phyloP scores from a whole-genome alignment of 2,329 filamentous ascomycete species.

The Colletotrichum orchidophilum region DNA sequence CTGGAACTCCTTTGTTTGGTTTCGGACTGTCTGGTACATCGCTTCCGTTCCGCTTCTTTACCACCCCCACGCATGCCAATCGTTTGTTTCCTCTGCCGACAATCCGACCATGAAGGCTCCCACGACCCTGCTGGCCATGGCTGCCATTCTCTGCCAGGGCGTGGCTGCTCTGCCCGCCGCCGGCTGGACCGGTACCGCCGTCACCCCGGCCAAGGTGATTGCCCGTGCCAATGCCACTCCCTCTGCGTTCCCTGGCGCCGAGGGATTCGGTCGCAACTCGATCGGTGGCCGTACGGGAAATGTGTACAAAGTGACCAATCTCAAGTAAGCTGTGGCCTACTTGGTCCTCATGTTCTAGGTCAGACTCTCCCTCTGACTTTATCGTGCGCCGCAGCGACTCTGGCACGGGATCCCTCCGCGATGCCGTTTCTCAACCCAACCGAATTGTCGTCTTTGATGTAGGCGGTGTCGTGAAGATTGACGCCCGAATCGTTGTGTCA shows the following conservation, averaged over 20 bases:
- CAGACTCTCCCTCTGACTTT: neutral
- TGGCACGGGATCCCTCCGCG: conserved; percentile 58
- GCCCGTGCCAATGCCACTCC: conserved; percentile 13
- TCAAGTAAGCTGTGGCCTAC: conserved; percentile 42
- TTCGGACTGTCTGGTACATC: conserved; percentile 19
- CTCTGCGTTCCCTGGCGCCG: conserved; percentile 59
- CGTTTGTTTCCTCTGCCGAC: neutral
- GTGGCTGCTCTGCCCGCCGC: conserved; percentile 10
- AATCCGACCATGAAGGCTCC: conserved; percentile 18
- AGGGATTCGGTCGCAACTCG: conserved; percentile 58
- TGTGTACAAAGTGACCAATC: conserved; percentile 58
- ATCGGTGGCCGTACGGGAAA: conserved; percentile 56
- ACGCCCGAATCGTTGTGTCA: conserved; percentile 54
- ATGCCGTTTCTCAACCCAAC: conserved; percentile 57
- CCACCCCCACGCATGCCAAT: neutral
- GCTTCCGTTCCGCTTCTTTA: neutral
- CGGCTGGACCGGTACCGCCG: conserved; percentile 8
- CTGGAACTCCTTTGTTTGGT: neutral
- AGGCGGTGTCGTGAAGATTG: conserved; percentile 59
- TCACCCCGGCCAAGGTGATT: conserved; percentile 6
- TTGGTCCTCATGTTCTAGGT: neutral
- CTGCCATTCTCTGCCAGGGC: conserved; percentile 12
- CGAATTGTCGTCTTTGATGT: conserved; percentile 61
- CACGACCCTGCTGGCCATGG: conserved; percentile 6
- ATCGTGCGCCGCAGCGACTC: conserved; percentile 45